Conservation (phyloP, 768 basidiomycete genomes). For the Boletus rex-veris region DNA sequence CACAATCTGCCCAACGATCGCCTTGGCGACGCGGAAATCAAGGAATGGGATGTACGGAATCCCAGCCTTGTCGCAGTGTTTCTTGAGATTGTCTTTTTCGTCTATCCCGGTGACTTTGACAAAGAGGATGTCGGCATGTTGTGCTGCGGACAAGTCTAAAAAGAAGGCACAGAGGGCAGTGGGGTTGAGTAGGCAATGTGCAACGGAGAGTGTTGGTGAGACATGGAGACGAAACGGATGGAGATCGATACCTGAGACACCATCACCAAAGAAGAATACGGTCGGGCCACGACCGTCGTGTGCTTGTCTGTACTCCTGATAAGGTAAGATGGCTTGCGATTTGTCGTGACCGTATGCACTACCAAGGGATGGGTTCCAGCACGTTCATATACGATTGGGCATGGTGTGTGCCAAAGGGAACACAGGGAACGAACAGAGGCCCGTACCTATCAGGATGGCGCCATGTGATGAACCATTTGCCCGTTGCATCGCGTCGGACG, state of each 20-base stretch:
- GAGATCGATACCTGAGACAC: constrained; percentile 72
- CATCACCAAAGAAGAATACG: constrained; percentile 97
- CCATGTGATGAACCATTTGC: constrained; percentile 75
- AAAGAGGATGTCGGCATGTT: constrained; percentile 91
- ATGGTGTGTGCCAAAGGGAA: neutral
- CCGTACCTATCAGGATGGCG: constrained; percentile 82
- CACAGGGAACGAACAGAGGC: neutral
- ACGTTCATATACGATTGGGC: neutral
- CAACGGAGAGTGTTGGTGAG: neutral
- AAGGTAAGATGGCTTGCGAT: constrained; percentile 89
- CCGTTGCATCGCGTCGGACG: constrained; percentile 60
- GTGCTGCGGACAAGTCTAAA: constrained; percentile 87
- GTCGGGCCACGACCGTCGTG: constrained; percentile 46
- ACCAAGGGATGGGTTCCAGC: neutral
- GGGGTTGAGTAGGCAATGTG: neutral
- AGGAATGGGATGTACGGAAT: constrained; percentile 79
- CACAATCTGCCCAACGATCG: constrained; percentile 65
- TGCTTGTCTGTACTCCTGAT: constrained; percentile 44
- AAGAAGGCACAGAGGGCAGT: neutral
- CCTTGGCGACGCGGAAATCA: constrained; percentile 63
- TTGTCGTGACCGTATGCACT: constrained; percentile 94
- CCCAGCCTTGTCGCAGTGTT: constrained; percentile 73
- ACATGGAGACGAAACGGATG: neutral
- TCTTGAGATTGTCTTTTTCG: constrained; percentile 77
- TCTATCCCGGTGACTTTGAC: constrained; percentile 77